Evolutionary conservation across 352 stramenopile genomes (phyloP).

Genomic region (Phytophthora melonis): DNA sequence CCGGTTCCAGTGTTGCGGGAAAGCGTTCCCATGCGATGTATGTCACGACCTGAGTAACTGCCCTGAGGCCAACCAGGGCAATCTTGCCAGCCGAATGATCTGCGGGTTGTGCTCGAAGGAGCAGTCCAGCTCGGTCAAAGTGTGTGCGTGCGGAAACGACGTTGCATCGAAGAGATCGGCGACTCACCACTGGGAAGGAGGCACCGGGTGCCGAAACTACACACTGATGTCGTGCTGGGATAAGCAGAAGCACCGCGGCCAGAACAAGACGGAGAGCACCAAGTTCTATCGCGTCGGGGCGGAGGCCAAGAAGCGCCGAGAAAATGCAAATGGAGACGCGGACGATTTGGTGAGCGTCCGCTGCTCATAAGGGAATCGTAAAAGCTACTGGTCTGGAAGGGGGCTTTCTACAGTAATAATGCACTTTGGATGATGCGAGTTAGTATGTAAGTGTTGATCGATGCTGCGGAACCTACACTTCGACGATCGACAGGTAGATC

Average conservation of each 20-base stretch:
- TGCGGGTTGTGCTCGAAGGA: conserved; percentile 82
- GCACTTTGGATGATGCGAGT: neutral
- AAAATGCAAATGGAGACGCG: conserved; percentile 10
- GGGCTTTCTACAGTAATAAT: neutral
- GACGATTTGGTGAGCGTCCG: neutral
- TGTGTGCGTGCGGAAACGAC: conserved; percentile 74
- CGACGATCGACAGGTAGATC: neutral
- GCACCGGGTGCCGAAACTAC: conserved; percentile 65
- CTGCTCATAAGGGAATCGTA: no score
- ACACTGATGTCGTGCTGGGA: conserved; percentile 64
- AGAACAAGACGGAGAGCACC: conserved; percentile 81
- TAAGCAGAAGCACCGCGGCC: conserved; percentile 73
- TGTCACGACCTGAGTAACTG: conserved; percentile 77
- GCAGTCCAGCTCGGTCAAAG: conserved; percentile 72
- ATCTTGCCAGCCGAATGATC: conserved; percentile 80
- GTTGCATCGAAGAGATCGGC: conserved; percentile 50
- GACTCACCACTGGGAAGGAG: conserved; percentile 74
- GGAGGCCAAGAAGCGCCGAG: conserved; percentile 52
- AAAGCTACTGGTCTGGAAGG: no score
- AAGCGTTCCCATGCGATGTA: conserved; percentile 76
- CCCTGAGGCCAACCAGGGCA: conserved; percentile 62
- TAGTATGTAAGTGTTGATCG: neutral
- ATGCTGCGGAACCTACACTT: no score
- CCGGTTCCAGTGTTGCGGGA: conserved; percentile 83
- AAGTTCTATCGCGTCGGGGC: conserved; percentile 72